phyloP scores from a whole-genome alignment of 2,329 filamentous ascomycete species.

The Aspergillus fructus region DNA sequence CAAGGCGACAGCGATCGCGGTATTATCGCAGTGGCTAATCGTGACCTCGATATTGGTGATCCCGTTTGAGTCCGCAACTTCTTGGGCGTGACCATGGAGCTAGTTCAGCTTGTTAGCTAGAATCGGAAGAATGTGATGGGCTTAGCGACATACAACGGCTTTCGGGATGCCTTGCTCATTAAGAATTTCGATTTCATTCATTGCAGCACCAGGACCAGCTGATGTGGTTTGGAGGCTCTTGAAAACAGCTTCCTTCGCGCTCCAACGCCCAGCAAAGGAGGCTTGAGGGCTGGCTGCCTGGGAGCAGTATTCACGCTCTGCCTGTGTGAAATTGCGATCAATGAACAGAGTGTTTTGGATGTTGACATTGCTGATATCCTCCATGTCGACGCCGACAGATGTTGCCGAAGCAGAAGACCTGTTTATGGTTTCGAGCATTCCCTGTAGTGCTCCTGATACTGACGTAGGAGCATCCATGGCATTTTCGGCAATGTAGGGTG shows the following conservation, averaged over 20 bases:
- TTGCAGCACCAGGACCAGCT: conserved; percentile 12
- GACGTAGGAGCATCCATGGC: not conserved
- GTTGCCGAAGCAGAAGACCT: not conserved
- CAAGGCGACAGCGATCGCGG: conserved; percentile 11
- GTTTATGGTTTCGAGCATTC: conserved; percentile 9
- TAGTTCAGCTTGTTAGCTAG: not conserved
- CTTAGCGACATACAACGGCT: conserved; percentile 9
- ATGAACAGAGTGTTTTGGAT: conserved; percentile 91
- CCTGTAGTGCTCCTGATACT: conserved; percentile 8
- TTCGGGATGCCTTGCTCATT: conserved; percentile 11
- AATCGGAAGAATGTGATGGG: not conserved
- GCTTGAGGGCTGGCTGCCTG: conserved; percentile 76
- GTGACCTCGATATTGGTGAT: conserved; percentile 11
- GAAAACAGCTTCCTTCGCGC: conserved; percentile 71
- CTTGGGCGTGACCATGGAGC: conserved; percentile 14
- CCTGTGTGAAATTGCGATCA: conserved; percentile 85
- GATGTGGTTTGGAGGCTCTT: conserved; percentile 18
- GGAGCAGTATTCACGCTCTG: conserved; percentile 82
- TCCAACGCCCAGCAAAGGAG: conserved; percentile 83
- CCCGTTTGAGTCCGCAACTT: conserved; percentile 7
- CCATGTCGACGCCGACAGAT: conserved; percentile 37
- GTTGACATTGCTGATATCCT: conserved; percentile 82
- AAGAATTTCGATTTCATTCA: conserved; percentile 19
- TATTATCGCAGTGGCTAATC: conserved; percentile 12
- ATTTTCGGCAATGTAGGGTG: not conserved